A percentile compares a stretch with the other conserved stretches of the same genome.
Conservation (phyloP, 306 rosid species). For the Pterocarpus macrocarpus region DNA sequence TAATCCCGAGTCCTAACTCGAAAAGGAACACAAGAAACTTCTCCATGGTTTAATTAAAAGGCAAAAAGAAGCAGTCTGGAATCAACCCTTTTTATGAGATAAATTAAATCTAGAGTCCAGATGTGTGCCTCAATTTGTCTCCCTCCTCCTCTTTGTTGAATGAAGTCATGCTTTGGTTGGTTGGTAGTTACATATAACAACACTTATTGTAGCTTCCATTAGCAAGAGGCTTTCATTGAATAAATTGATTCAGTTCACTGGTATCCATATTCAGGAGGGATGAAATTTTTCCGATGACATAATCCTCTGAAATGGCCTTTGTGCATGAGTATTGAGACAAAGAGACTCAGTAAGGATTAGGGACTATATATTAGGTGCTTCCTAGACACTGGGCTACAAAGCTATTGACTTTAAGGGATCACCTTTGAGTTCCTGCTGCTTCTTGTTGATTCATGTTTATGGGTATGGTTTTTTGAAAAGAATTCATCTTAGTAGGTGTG, state of each 20-base stretch:
- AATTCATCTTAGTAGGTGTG: neutral
- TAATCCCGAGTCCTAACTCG: neutral
- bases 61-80: neutral
- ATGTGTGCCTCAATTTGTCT: neutral
- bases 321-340: too few relatives aligned
- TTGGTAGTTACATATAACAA: too few relatives aligned
- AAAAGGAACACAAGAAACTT: neutral
- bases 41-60: conserved; percentile 8
- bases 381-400: neutral
- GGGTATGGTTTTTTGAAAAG: neutral
- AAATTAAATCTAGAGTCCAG: too few relatives aligned
- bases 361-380: neutral
- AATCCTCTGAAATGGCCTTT: too few relatives aligned
- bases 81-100: neutral
- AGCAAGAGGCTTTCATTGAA: too few relatives aligned
- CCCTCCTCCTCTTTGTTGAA: neutral
- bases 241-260: too few relatives aligned
- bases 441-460: conserved; percentile 6
- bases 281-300: too few relatives aligned
- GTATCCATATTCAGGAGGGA: too few relatives aligned
- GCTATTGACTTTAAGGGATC: neutral
- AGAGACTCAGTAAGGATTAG: too few relatives aligned
- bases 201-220: too few relatives aligned
- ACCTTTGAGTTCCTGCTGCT: conserved; percentile 12
- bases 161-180: too few relatives aligned